Base-by-base conservation (phyloP, 352 stramenopile genomes). In the Globisporangium acanthophoron region DNA sequence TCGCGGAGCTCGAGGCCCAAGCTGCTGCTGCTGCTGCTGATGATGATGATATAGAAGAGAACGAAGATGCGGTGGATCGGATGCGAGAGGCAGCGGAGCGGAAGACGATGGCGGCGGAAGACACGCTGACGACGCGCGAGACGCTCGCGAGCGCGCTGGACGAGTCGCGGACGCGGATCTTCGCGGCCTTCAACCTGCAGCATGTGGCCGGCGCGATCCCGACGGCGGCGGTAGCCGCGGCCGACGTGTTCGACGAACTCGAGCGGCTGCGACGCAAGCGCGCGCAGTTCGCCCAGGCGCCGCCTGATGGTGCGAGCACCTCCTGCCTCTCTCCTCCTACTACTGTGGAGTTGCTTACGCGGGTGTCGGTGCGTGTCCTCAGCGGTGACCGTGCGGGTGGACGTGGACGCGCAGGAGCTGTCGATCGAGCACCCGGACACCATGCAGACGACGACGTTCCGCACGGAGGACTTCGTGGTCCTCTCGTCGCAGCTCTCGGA, bases 141-240 rank as follows among this genome's bases (percentile, higher is more conserved):
- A 37, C 44, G 21, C 61, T 80, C n/a, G 60, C 61, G 16, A 56
- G 66, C 9, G 64, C 82, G 31, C 50, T 90, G 2, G 18, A 50
- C 45, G 53, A 46, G 2, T 56, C 61, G 5, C 72, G 74, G 47
- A 48, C 49, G 5, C 52, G 59, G 13, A 71, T 59, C 31, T 61
- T 61, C 43, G 67, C 61, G 33, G 68, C 57, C 16, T 90, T 88
- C 56, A 88, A 90, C 47, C 72, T 90, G 37, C 56, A 67, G 54
- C 80, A 90, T 45, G 66, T 90, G 43, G 61, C 60, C 24, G 45
- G 71, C n/a, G 67, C 69, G 18, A 54, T 88, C 12, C 62, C 83
- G 0, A 65, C 68, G 5, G 58, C 72, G 5, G 49, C 65, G n/a
- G 64, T 54, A 11, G 78, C 88, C 46, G 70, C 76, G 3, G 39